phyloP scores from a whole-genome alignment of 805 yeast species.

The Alloascoidea hylecoeti region DNA sequence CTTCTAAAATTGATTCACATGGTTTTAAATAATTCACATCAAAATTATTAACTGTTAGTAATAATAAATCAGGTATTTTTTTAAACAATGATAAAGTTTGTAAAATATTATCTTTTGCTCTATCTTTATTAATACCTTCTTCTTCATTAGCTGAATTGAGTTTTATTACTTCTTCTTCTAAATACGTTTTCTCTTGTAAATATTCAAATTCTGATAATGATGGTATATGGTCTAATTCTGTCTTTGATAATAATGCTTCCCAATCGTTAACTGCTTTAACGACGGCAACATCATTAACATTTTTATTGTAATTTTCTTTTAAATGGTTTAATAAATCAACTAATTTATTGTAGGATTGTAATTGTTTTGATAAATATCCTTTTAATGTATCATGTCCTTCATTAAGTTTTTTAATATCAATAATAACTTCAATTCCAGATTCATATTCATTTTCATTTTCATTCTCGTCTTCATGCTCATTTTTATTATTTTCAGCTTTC shows the following conservation, averaged over 20 bases:
- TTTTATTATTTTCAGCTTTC: conserved; percentile 1
- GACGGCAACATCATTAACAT: conserved; percentile 62
- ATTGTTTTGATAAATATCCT: conserved; percentile 5
- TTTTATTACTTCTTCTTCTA: not conserved
- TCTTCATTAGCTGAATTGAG: not conserved
- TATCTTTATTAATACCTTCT: not conserved
- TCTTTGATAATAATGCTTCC: not conserved
- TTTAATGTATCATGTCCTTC: no score
- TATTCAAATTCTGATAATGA: not conserved
- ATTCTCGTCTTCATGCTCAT: conserved; percentile 7
- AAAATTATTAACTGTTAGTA: conserved; percentile 16
- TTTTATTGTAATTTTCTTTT: conserved; percentile 38
- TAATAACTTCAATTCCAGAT: no score
- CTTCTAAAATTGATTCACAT: conserved; percentile 24
- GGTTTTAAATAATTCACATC: conserved; percentile 18
- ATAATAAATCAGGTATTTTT: conserved; percentile 6
- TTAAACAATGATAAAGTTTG: not conserved
- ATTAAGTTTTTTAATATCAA: no score
- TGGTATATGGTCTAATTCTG: no score
- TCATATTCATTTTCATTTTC: conserved; percentile 4
- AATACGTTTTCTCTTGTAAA: not conserved
- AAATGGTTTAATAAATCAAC: conserved; percentile 24
- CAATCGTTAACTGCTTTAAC: conserved; percentile 34
- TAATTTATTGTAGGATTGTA: conserved; percentile 10
- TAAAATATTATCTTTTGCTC: not conserved